Evolutionary conservation across 257 asterid genomes (phyloP).

Genomic region (Osmanthus fragrans): DNA sequence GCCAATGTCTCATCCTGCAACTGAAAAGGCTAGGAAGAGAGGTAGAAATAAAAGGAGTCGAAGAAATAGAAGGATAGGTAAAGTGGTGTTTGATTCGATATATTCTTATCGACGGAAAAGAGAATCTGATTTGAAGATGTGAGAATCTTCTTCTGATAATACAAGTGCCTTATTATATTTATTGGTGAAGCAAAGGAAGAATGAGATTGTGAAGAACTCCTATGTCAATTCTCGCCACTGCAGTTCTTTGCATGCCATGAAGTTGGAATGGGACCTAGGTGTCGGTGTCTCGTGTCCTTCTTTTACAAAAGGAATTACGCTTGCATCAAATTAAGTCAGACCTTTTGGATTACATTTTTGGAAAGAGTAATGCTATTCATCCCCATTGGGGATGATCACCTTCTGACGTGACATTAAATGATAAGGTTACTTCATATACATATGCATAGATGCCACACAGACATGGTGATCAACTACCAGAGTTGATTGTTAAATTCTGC

Average conservation of each 20-base stretch:
- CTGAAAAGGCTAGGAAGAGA: slow-evolving; percentile 42
- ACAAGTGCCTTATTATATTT: background rate
- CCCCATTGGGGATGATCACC: background rate
- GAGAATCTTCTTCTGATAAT: slow-evolving; percentile 18
- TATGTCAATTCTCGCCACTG: background rate
- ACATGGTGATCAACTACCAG: background rate
- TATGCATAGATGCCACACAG: no score
- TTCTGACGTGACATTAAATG: no score
- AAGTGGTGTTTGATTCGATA: slow-evolving; percentile 41
- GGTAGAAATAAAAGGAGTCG: slow-evolving; percentile 49
- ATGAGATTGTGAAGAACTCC: background rate
- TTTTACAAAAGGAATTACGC: background rate
- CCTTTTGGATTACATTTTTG: background rate
- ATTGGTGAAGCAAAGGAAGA: background rate
- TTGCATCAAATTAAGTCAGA: background rate
- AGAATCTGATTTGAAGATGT: slow-evolving; percentile 47
- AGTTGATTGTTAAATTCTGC: background rate
- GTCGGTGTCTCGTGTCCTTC: background rate
- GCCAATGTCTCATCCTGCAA: slow-evolving; percentile 38
- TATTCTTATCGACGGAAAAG: slow-evolving; percentile 61
- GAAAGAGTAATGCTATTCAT: background rate
- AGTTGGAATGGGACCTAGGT: background rate
- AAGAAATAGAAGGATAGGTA: slow-evolving; percentile 60
- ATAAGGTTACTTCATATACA: no score
- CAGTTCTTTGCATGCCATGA: background rate